A percentile compares a stretch with the other conserved stretches of the same genome.
phyloP scores from a whole-genome alignment of 176 grass and related monocot genomes.

The Echinochloa phyllopogon region DNA sequence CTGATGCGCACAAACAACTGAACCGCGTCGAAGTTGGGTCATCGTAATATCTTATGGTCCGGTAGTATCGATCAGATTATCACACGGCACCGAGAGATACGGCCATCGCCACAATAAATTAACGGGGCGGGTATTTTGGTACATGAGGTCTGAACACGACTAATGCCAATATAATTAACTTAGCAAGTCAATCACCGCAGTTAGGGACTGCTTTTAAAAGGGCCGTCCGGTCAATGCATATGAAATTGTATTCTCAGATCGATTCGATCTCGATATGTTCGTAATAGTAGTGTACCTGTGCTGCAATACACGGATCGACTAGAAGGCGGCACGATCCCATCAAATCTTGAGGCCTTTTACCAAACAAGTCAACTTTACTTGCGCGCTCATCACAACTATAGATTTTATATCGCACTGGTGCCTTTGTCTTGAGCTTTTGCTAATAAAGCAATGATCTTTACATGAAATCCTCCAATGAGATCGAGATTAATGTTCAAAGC shows the following conservation, averaged over 20 bases:
- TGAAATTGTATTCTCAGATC: neutral
- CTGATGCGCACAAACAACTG: neutral
- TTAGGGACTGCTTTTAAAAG: slow-evolving; percentile 5
- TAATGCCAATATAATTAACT: neutral
- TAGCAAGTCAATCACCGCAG: slow-evolving; percentile 14
- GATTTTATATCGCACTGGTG: neutral
- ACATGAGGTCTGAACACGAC: neutral
- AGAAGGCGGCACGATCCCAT: slow-evolving; percentile 26
- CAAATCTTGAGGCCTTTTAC: slow-evolving; percentile 16
- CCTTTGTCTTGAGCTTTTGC: neutral
- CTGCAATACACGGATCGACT: neutral
- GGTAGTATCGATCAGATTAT: neutral
- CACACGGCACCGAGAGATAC: neutral
- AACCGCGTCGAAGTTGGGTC: slow-evolving; percentile 37
- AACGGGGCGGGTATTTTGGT: neutral
- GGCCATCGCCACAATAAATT: neutral
- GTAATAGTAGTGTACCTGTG: neutral
- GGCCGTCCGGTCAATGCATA: slow-evolving; percentile 4
- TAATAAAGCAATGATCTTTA: slow-evolving; percentile 29
- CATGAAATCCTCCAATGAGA: slow-evolving; percentile 21
- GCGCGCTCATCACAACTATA: neutral
- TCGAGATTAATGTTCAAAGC: slow-evolving; percentile 12
- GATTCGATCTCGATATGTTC: neutral
- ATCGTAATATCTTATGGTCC: neutral
- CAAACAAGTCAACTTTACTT: neutral